Evolutionary conservation across 2,329 filamentous ascomycete genomes (phyloP).

Genomic region (Fusarium sp.): DNA sequence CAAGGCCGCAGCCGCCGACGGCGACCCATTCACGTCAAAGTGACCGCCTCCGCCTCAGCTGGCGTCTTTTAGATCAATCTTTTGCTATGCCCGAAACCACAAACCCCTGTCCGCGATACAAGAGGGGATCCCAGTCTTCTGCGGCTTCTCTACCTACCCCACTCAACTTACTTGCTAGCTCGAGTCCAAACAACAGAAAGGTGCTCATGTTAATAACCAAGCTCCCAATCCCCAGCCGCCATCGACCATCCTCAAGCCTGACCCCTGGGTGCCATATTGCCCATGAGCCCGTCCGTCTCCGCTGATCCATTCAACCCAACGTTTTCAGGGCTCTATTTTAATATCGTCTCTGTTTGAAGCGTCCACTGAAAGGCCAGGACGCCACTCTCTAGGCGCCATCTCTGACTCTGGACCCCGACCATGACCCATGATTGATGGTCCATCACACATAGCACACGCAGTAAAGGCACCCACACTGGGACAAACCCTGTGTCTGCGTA

Average conservation of each 20-base stretch:
- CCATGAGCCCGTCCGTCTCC: slow-evolving; percentile 48
- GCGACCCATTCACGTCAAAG: slow-evolving; percentile 42
- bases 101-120: slow-evolving; percentile 24
- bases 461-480: slow-evolving; percentile 41
- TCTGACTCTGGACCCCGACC: slow-evolving; percentile 55
- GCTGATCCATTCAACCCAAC: slow-evolving; percentile 51
- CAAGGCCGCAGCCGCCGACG: slow-evolving; percentile 36
- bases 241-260: slow-evolving; percentile 38
- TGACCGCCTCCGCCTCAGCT: slow-evolving; percentile 36
- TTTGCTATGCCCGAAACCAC: slow-evolving; percentile 14
- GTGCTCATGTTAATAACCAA: slow-evolving; percentile 36
- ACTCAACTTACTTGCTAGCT: slow-evolving; percentile 38
- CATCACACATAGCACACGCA: slow-evolving; percentile 48
- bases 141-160: slow-evolving; percentile 41
- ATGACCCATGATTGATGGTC: slow-evolving; percentile 52
- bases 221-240: slow-evolving; percentile 46
- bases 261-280: slow-evolving; percentile 43
- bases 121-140: slow-evolving; percentile 43
- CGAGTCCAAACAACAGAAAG: slow-evolving; percentile 31
- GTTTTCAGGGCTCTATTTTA: slow-evolving; percentile 59
- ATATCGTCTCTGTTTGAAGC: slow-evolving; percentile 54
- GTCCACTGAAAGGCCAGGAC: slow-evolving; percentile 60
- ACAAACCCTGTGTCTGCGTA: slow-evolving; percentile 38
- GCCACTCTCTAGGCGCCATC: slow-evolving; percentile 60
- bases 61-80: slow-evolving; percentile 30